Evolutionary conservation across 352 stramenopile genomes (phyloP).

Genomic region (Halophytophthora batemanensis): DNA sequence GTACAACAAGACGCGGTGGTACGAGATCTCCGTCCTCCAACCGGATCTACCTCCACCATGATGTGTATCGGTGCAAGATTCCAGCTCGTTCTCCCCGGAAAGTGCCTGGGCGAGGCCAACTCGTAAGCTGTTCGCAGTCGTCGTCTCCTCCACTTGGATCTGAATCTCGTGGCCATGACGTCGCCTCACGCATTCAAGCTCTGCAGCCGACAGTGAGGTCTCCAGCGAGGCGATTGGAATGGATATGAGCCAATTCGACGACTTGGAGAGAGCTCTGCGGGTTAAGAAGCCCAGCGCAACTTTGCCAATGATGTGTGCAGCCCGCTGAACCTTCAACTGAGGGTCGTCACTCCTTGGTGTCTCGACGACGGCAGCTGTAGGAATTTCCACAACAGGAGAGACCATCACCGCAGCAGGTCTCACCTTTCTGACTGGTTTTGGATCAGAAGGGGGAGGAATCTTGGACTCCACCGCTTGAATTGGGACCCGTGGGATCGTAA

Average conservation of each 20-base stretch:
- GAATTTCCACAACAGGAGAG: neutral
- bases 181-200: conserved; percentile 16
- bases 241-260: conserved; percentile 49
- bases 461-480: conserved; percentile 4
- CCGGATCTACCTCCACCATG: neutral
- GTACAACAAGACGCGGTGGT: conserved; percentile 35
- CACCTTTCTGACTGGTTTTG: conserved; percentile 5
- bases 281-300: conserved; percentile 46
- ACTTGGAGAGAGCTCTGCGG: conserved; percentile 32
- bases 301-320: conserved; percentile 47
- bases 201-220: conserved; percentile 27
- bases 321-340: conserved; percentile 17
- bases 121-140: conserved; percentile 63
- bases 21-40: conserved; percentile 20
- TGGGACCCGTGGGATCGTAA: conserved; percentile 5
- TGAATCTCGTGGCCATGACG: conserved; percentile 16
- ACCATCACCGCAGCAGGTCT: neutral
- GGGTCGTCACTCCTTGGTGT: conserved; percentile 5
- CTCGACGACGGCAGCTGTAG: neutral
- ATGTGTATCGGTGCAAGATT: neutral
- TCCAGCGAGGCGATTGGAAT: conserved; percentile 30
- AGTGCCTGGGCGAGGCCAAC: conserved; percentile 41
- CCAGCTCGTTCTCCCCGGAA: conserved; percentile 21
- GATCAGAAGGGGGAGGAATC: conserved; percentile 4
- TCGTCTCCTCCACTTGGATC: conserved; percentile 41